phyloP scores from a whole-genome alignment of 768 basidiomycete species.

The Russula olivacea region DNA sequence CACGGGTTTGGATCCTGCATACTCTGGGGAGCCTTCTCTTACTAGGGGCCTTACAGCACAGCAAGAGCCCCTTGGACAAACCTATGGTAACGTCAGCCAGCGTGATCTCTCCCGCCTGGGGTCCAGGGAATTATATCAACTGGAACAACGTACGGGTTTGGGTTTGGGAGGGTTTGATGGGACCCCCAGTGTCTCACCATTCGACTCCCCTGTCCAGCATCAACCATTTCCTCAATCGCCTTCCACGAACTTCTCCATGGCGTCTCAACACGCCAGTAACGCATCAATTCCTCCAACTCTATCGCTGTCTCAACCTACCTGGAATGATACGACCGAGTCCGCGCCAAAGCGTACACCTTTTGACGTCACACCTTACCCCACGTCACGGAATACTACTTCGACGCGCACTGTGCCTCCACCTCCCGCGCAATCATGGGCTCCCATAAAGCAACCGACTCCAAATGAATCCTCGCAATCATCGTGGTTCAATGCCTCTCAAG shows the following conservation, averaged over 20 bases:
- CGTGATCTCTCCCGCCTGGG: slow-evolving; percentile 24
- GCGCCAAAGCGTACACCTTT: slow-evolving; percentile 24
- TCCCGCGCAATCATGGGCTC: slow-evolving; percentile 23
- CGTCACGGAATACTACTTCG: slow-evolving; percentile 22
- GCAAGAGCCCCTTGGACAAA: slow-evolving; percentile 17
- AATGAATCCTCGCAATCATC: slow-evolving; percentile 38
- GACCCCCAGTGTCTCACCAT: slow-evolving; percentile 11
- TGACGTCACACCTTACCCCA: slow-evolving; percentile 20
- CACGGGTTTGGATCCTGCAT: slow-evolving; percentile 15
- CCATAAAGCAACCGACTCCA: slow-evolving; percentile 10
- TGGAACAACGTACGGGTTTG: slow-evolving; percentile 15
- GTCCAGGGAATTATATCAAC: slow-evolving; percentile 22
- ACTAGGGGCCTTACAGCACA: slow-evolving; percentile 11
- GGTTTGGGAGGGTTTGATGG: slow-evolving; percentile 21
- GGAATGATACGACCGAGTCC: slow-evolving; percentile 17
- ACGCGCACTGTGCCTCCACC: slow-evolving; percentile 22
- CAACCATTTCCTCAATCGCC: slow-evolving; percentile 21
- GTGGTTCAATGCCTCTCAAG: slow-evolving; percentile 49
- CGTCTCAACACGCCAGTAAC: slow-evolving; percentile 1
- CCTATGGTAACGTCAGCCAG: slow-evolving; percentile 18
- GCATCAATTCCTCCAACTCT: slow-evolving; percentile 9
- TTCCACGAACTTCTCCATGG: slow-evolving; percentile 16
- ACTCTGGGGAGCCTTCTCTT: slow-evolving; percentile 15
- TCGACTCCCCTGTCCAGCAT: slow-evolving; percentile 20
- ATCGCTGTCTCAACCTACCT: slow-evolving; percentile 12